Evolutionary conservation across 768 basidiomycete genomes (phyloP).

Genomic region (Trametes meyenii): DNA sequence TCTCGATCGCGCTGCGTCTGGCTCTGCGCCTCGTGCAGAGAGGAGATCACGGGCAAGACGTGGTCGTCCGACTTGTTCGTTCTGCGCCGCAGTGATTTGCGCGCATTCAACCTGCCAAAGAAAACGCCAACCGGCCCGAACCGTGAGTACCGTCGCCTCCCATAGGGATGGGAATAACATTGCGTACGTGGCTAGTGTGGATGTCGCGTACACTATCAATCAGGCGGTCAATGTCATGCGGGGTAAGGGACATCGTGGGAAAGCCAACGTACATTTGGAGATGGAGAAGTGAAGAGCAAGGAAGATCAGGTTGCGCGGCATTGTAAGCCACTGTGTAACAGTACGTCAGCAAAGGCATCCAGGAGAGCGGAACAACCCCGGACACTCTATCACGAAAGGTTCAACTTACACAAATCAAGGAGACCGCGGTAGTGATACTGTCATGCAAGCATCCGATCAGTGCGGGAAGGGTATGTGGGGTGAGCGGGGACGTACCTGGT

Average conservation of each 20-base stretch:
- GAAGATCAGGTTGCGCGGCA: conserved; percentile 33
- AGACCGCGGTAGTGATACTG: conserved; percentile 30
- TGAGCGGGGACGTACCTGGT: conserved; percentile 25
- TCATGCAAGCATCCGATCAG: neutral
- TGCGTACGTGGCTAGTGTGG: conserved; percentile 32
- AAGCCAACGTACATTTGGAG: conserved; percentile 29
- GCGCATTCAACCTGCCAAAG: conserved; percentile 22
- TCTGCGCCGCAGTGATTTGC: conserved; percentile 23
- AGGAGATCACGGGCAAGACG: conserved; percentile 19
- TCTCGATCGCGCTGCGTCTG: conserved; percentile 7
- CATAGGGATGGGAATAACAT: neutral
- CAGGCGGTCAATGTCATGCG: neutral
- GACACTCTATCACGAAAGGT: neutral
- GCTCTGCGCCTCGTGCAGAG: conserved; percentile 16
- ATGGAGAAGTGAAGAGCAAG: conserved; percentile 34
- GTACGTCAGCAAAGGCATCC: neutral
- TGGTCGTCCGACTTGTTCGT: conserved; percentile 19
- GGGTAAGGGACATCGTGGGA: neutral
- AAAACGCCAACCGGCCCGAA: neutral
- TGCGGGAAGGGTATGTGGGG: neutral
- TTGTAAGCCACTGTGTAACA: conserved; percentile 29
- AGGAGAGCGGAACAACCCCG: neutral
- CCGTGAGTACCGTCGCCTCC: neutral
- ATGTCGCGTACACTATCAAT: conserved; percentile 33
- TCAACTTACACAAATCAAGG: conserved; percentile 31